phyloP scores from a whole-genome alignment of 345 rosid species.

The Bruguiera parviflora region DNA sequence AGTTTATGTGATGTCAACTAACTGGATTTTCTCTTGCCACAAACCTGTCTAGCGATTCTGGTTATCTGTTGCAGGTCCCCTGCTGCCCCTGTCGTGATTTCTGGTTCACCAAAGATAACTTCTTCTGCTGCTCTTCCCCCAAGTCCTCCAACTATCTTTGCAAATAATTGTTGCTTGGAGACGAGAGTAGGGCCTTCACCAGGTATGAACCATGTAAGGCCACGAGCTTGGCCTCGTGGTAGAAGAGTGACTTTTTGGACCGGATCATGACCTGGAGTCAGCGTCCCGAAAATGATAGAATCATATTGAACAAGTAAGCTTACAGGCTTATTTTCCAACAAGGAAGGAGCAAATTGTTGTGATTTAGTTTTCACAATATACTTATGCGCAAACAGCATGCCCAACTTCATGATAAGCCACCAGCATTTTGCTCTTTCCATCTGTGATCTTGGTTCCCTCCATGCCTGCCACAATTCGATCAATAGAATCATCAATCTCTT shows the following conservation, averaged over 20 bases:
- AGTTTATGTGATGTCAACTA: no score
- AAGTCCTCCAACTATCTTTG: conserved; percentile 67
- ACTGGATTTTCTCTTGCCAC: not conserved
- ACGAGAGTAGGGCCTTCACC: conserved; percentile 58
- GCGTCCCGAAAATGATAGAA: conserved; percentile 32
- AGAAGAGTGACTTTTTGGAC: conserved; percentile 66
- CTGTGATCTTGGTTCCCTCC: conserved; percentile 72
- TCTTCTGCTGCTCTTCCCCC: conserved; percentile 78
- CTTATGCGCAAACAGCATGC: conserved; percentile 66
- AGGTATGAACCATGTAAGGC: conserved; percentile 71
- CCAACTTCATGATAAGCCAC: conserved; percentile 81
- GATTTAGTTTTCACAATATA: not conserved
- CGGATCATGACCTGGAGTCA: conserved; percentile 67
- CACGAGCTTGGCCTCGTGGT: conserved; percentile 80
- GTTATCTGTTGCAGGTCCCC: conserved; percentile 66
- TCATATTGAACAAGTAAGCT: not conserved
- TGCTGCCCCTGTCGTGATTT: conserved; percentile 67
- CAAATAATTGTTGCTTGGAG: conserved; percentile 58
- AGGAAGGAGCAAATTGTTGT: no score
- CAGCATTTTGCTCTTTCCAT: conserved; percentile 63
- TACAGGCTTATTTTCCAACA: no score
- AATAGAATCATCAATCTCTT: conserved; percentile 66
- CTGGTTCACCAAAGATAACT: conserved; percentile 67
- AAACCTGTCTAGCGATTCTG: conserved; percentile 64
- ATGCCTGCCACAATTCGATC: conserved; percentile 70